Evolutionary conservation across 768 basidiomycete species (phyloP).

Genomic region (Dioszegia hungarica): DNA sequence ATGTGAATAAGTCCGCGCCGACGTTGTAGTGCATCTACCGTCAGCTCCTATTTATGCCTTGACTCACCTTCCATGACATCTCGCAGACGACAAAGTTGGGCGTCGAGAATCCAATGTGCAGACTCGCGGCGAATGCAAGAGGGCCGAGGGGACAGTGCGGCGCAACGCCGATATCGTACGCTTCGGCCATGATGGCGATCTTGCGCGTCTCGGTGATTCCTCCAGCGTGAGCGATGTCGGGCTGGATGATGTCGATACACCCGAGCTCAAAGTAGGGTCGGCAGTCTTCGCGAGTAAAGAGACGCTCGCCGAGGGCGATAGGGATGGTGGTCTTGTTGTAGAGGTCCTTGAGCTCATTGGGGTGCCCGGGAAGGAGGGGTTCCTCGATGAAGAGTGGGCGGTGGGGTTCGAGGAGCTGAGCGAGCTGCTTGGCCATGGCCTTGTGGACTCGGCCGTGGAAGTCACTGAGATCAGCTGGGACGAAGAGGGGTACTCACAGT

Average conservation of each 20-base stretch:
- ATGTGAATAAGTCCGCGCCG: constrained; percentile 45
- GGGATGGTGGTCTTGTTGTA: constrained; percentile 44
- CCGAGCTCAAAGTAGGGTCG: constrained; percentile 46
- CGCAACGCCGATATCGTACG: constrained; percentile 65
- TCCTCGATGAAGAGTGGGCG: constrained; percentile 48
- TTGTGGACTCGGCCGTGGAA: constrained; percentile 48
- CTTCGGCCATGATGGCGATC: constrained; percentile 46
- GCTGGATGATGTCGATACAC: constrained; percentile 44
- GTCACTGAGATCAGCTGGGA: constrained; percentile 20
- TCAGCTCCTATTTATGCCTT: constrained; percentile 10
- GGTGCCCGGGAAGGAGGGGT: constrained; percentile 43
- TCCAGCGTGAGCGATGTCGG: constrained; percentile 41
- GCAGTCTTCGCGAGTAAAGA: constrained; percentile 42
- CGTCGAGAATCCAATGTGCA: constrained; percentile 60
- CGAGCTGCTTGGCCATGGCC: constrained; percentile 46
- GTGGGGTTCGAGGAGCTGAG: constrained; percentile 41
- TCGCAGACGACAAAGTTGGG: constrained; percentile 56
- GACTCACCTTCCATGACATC: constrained; percentile 40
- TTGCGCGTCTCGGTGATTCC: constrained; percentile 46
- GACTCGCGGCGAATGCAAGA: constrained; percentile 65
- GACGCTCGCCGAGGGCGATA: constrained; percentile 45
- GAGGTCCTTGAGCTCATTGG: constrained; percentile 42
- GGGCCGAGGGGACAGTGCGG: constrained; percentile 65
- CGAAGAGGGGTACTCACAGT: constrained; percentile 20
- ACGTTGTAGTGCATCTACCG: constrained; percentile 43